Conservation (phyloP, 495 filamentous ascomycete genomes). For the Schizothecium vesticola region DNA sequence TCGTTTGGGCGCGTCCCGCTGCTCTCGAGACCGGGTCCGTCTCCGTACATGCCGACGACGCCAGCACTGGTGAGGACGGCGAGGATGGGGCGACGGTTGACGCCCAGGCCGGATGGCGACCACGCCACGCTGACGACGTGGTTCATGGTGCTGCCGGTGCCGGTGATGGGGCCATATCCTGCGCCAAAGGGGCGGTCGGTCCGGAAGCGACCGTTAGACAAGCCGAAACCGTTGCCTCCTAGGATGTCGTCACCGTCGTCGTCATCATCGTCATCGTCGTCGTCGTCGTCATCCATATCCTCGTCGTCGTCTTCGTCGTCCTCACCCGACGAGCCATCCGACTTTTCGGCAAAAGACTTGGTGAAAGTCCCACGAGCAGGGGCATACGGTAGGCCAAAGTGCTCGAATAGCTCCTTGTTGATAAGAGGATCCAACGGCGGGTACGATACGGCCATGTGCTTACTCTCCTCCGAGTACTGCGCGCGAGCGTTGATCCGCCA, state of each 20-base stretch:
- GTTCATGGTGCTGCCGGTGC: conserved; percentile 43
- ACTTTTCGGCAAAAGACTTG: neutral
- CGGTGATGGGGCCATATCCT: conserved; percentile 38
- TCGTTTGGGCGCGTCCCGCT: conserved; percentile 23
- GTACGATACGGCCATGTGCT: conserved; percentile 32
- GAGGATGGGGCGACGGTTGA: conserved; percentile 40
- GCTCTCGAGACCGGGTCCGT: conserved; percentile 28
- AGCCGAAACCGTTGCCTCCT: conserved; percentile 4
- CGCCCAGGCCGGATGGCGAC: conserved; percentile 42
- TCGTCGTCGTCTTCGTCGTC: conserved; percentile 14
- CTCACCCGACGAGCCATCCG: neutral
- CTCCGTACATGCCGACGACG: conserved; percentile 39
- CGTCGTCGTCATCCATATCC: conserved; percentile 12
- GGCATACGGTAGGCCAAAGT: neutral
- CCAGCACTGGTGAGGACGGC: conserved; percentile 38
- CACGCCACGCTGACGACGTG: conserved; percentile 41
- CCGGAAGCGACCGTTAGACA: conserved; percentile 10
- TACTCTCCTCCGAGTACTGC: conserved; percentile 31
- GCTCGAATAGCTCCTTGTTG: conserved; percentile 30
- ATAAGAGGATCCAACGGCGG: conserved; percentile 32
- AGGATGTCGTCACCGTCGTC: conserved; percentile 9
- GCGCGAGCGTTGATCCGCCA: conserved; percentile 16
- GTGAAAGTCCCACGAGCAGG: conserved; percentile 21
- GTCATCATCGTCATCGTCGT: conserved; percentile 11
- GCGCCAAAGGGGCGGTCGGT: conserved; percentile 32